phyloP scores from a whole-genome alignment of 371 early-diverging fungal species.

The Actinomucor elegans region DNA sequence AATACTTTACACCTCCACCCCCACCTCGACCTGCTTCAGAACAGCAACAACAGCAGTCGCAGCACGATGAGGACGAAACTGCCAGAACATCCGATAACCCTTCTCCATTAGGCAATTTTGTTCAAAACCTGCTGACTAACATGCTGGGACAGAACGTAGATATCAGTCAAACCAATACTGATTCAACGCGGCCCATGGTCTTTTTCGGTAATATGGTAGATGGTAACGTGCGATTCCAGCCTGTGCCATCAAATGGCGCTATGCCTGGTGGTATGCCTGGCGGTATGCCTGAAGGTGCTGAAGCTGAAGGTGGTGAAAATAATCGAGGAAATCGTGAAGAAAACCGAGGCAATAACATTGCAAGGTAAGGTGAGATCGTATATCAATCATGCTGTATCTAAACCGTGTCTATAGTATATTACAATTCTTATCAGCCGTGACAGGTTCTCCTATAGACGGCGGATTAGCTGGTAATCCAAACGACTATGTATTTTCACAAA shows the following conservation, averaged over 20 bases:
- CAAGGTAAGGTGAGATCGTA: conserved; percentile 15
- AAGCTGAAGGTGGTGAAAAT: not conserved
- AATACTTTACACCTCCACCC: conserved; percentile 16
- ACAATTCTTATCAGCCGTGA: conserved; percentile 38
- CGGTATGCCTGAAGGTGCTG: not conserved
- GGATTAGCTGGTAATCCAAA: conserved; percentile 56
- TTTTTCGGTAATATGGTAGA: conserved; percentile 38
- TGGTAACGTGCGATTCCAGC: conserved; percentile 30
- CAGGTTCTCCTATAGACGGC: conserved; percentile 31
- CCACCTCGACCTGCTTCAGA: not conserved
- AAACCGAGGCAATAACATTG: conserved; percentile 20
- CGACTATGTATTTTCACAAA: conserved; percentile 64
- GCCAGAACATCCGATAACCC: not conserved
- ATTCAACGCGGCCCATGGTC: conserved; percentile 17
- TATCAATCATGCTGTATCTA: no score
- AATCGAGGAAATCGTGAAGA: not conserved
- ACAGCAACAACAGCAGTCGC: not conserved
- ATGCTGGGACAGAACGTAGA: conserved; percentile 11
- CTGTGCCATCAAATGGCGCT: conserved; percentile 3
- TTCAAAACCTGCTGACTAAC: conserved; percentile 26
- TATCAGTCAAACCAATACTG: not conserved
- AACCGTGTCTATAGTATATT: conserved; percentile 38
- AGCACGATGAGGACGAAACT: not conserved
- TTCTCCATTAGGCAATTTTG: conserved; percentile 21
- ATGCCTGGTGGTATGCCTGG: conserved; percentile 10